Percentiles rank a stretch among this genome's conserved stretches.
Conservation (phyloP, 1,284 basidiomycete genomes). For the Hortiboletus rubellus region DNA sequence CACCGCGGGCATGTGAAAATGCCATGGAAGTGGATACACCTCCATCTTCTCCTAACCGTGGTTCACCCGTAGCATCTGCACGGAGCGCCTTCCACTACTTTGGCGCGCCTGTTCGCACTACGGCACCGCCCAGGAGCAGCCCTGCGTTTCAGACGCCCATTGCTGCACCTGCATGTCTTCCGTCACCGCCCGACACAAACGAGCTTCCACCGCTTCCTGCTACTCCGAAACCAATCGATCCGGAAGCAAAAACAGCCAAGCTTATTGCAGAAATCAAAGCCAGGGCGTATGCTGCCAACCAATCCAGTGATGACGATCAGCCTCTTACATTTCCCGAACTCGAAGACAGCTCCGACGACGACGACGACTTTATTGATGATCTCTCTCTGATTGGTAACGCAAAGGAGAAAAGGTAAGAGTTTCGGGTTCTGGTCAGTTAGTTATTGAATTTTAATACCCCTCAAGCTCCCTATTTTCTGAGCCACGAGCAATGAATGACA, state of each 20-base stretch:
- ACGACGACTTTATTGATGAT: constrained; percentile 40
- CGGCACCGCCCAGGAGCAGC: background rate
- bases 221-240: constrained; percentile 47
- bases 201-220: constrained; percentile 30
- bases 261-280: constrained; percentile 65
- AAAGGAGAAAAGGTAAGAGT: constrained; percentile 24
- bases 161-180: constrained; percentile 29
- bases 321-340: constrained; percentile 43
- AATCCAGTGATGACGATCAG: constrained; percentile 45
- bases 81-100: background rate
- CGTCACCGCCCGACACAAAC: constrained; percentile 39
- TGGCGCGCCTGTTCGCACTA: background rate
- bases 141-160: constrained; percentile 12
- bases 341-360: constrained; percentile 46
- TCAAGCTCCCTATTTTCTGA: constrained; percentile 9
- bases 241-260: constrained; percentile 50
- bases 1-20: background rate
- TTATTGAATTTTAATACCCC: background rate
- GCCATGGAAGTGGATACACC: constrained; percentile 32
- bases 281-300: constrained; percentile 45
- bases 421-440: background rate
- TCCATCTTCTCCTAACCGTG: constrained; percentile 5
- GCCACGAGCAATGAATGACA: background rate
- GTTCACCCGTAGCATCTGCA: background rate
- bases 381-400: constrained; percentile 18